Evolutionary conservation across 2,329 filamentous ascomycete species (phyloP).

Genomic region (Plenodomus lindquistii): DNA sequence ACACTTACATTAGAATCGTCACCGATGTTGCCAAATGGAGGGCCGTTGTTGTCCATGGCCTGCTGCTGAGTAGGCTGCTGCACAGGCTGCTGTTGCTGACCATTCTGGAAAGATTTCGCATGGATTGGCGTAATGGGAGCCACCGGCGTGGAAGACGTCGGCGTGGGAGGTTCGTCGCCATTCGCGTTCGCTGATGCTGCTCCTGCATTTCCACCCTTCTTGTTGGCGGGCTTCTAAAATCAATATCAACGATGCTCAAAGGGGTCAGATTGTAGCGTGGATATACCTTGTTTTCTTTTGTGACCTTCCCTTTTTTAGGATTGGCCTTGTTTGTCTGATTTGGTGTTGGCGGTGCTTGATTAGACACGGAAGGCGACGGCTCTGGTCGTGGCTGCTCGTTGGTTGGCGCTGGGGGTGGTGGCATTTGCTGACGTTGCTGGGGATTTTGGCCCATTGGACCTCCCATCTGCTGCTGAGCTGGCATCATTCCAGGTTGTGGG

Average conservation of each 20-base stretch:
- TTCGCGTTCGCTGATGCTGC: slow-evolving; percentile 49
- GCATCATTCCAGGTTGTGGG: slow-evolving; percentile 57
- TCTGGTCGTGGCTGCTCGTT: slow-evolving; percentile 49
- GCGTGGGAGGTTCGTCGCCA: slow-evolving; percentile 52
- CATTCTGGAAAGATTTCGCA: slow-evolving; percentile 45
- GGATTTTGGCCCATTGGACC: slow-evolving; percentile 64
- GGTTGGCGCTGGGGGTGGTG: slow-evolving; percentile 53
- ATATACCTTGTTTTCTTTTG: slow-evolving; percentile 71
- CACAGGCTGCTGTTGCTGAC: slow-evolving; percentile 34
- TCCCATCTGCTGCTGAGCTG: slow-evolving; percentile 58
- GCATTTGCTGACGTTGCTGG: slow-evolving; percentile 67
- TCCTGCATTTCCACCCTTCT: slow-evolving; percentile 43
- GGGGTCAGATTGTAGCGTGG: slow-evolving; percentile 25
- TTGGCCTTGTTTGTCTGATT: slow-evolving; percentile 72
- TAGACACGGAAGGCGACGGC: slow-evolving; percentile 52
- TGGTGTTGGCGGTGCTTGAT: slow-evolving; percentile 72
- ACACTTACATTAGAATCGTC: slow-evolving; percentile 40
- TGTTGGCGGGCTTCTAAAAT: slow-evolving; percentile 47
- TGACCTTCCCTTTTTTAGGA: slow-evolving; percentile 75
- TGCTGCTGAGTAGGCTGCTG: slow-evolving; percentile 38
- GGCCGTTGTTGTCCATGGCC: slow-evolving; percentile 41
- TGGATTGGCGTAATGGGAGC: slow-evolving; percentile 54
- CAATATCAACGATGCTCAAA: slow-evolving; percentile 41
- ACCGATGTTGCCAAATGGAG: slow-evolving; percentile 47
- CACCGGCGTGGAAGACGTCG: slow-evolving; percentile 54